Conservation (phyloP, 441 rosid species). For the Jatropha multifida region DNA sequence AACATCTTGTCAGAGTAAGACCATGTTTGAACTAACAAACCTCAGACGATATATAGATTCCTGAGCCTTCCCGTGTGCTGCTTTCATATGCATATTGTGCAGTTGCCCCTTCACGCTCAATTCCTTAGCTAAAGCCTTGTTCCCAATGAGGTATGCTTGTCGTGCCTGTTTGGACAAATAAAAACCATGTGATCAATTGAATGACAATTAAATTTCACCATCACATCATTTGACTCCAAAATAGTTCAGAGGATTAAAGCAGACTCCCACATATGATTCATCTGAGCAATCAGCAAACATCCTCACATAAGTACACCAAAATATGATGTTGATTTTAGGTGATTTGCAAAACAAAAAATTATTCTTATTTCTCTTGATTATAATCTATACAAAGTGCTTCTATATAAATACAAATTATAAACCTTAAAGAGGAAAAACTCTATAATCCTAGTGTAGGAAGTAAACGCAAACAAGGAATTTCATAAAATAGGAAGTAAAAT, state of each 20-base stretch:
- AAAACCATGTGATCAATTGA: conserved; percentile 2
- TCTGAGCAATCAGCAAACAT: conserved; percentile 3
- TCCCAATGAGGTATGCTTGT: conserved; percentile 85
- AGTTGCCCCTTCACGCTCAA: conserved; percentile 89
- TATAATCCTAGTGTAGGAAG: too few species aligned
- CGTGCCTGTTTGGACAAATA: conserved; percentile 56
- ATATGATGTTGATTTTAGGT: too few species aligned
- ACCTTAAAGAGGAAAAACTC: too few species aligned
- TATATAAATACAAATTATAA: too few species aligned
- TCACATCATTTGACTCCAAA: conserved; percentile 8
- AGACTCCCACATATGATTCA: conserved; percentile 13
- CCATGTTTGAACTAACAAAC: conserved; percentile 42
- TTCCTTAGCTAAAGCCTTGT: conserved; percentile 91
- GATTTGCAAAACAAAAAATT: too few species aligned
- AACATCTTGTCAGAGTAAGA: conserved; percentile 7
- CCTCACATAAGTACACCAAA: neutral
- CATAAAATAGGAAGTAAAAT: too few species aligned
- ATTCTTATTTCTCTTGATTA: too few species aligned
- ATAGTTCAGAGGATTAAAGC: neutral
- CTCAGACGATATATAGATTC: conserved; percentile 90
- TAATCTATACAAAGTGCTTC: too few species aligned
- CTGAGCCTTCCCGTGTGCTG: conserved; percentile 94
- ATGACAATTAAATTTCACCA: conserved; percentile 9
- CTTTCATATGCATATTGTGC: conserved; percentile 93
- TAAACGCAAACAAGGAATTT: too few species aligned